Percentiles rank a stretch among this genome's conserved stretches.
phyloP scores from a whole-genome alignment of 106 monocot species.

The Phalaenopsis equestris region DNA sequence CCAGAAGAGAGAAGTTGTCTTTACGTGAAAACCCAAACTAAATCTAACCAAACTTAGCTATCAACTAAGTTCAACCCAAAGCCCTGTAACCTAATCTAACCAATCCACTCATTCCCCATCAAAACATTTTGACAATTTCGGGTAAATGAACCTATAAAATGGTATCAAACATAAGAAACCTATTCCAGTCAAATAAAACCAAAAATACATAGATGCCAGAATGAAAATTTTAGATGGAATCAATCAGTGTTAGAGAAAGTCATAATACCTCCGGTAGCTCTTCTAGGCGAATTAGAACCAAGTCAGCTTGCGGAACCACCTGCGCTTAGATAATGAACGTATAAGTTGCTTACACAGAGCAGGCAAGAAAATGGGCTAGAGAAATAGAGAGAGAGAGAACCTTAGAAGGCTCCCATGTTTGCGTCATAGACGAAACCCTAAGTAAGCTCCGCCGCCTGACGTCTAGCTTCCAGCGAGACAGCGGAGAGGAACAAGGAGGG shows the following conservation, averaged over 20 bases:
- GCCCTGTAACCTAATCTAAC: background rate
- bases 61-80: background rate
- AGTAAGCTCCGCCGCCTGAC: constrained; percentile 20
- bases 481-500: background rate
- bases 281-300: constrained; percentile 90
- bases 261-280: constrained; percentile 70
- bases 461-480: background rate
- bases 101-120: background rate
- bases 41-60: background rate
- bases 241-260: background rate
- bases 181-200: background rate
- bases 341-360: background rate
- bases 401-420: constrained; percentile 79
- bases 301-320: constrained; percentile 87
- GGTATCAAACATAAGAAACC: background rate
- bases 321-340: constrained; percentile 18
- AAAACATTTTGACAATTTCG: background rate
- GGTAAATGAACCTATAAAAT: background rate
- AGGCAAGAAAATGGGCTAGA: background rate
- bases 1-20: too few species aligned
- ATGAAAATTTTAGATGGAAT: background rate
- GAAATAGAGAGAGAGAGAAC: constrained; percentile 11
- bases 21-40: too few species aligned
- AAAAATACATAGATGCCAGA: background rate
- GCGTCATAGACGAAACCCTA: constrained; percentile 29